These are phyloP conservation scores for Fusarium citri DNA, from an alignment of 2,329 filamentous ascomycete species.

Conservation along the genomic window DNA sequence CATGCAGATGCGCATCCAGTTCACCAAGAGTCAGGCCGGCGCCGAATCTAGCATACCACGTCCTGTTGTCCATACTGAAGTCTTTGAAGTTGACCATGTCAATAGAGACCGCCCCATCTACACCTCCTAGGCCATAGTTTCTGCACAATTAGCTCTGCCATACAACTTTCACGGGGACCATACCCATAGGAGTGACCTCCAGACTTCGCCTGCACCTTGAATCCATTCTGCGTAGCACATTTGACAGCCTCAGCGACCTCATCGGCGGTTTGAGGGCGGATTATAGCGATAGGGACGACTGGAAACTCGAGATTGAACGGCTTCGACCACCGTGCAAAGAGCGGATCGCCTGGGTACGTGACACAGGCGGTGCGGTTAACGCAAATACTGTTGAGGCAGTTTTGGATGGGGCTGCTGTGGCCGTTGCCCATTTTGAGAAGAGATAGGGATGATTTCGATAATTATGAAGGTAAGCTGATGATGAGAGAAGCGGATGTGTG, in stretches of 20 bases:
- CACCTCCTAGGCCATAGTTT: slow-evolving; percentile 61
- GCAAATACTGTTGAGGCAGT: slow-evolving; percentile 62
- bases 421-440: slow-evolving; percentile 55
- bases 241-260: slow-evolving; percentile 69
- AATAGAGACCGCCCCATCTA: slow-evolving; percentile 63
- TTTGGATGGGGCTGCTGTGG: slow-evolving; percentile 55
- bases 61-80: slow-evolving; percentile 64
- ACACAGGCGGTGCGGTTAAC: slow-evolving; percentile 59
- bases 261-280: slow-evolving; percentile 63
- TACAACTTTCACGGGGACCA: slow-evolving; percentile 9
- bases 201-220: slow-evolving; percentile 70
- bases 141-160: slow-evolving; percentile 32
- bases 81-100: slow-evolving; percentile 65
- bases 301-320: slow-evolving; percentile 64
- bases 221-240: slow-evolving; percentile 62
- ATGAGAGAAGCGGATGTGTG: neutral
- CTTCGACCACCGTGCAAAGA: slow-evolving; percentile 63
- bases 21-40: slow-evolving; percentile 64
- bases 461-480: neutral
- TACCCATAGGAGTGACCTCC: slow-evolving; percentile 74
- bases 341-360: slow-evolving; percentile 55
- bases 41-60: slow-evolving; percentile 67
- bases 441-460: fast-evolving
- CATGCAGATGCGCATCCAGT: slow-evolving; percentile 62
- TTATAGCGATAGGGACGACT: slow-evolving; percentile 66